phyloP scores from a whole-genome alignment of 2,329 filamentous ascomycete species.

The Thelonectria blattea region DNA sequence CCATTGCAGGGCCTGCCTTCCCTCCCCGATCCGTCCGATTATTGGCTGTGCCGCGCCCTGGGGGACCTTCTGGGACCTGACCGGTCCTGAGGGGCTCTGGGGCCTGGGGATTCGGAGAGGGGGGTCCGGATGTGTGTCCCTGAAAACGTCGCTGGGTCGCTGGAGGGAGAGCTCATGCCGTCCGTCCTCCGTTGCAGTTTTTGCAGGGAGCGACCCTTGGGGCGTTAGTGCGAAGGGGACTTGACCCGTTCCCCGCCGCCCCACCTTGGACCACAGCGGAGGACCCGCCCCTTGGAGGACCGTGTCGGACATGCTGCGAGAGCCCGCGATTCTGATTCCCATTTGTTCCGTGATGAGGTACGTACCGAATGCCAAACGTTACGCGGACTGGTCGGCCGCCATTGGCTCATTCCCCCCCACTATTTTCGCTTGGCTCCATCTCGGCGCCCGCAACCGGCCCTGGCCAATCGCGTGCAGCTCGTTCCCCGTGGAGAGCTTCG shows the following conservation, averaged over 20 bases:
- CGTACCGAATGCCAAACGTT: conserved; percentile 11
- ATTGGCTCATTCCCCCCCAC: neutral
- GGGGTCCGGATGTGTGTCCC: neutral
- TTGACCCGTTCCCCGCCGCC: conserved; percentile 27
- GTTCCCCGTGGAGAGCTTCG: conserved; percentile 5
- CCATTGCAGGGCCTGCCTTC: neutral
- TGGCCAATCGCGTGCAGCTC: neutral
- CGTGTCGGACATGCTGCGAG: neutral
- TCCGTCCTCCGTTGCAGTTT: conserved; percentile 4
- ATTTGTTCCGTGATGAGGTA: neutral
- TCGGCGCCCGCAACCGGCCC: conserved; percentile 26
- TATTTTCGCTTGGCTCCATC: conserved; percentile 16
- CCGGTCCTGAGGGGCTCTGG: conserved; percentile 15
- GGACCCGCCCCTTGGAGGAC: conserved; percentile 4
- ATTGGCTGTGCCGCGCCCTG: conserved; percentile 37
- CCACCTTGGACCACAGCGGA: conserved; percentile 15
- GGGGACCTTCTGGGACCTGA: conserved; percentile 2
- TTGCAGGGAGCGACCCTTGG: conserved; percentile 39
- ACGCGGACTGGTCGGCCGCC: conserved; percentile 13
- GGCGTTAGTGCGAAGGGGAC: conserved; percentile 33
- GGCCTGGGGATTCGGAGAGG: conserved; percentile 34
- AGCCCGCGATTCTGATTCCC: neutral
- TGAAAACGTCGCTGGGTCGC: neutral
- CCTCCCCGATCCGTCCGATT: conserved; percentile 44
- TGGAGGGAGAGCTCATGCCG: neutral